Percentiles rank a stretch among this genome's conserved stretches.
phyloP scores from a whole-genome alignment of 192 early-diverging fungal species.

The Neocallimastix lanati region DNA sequence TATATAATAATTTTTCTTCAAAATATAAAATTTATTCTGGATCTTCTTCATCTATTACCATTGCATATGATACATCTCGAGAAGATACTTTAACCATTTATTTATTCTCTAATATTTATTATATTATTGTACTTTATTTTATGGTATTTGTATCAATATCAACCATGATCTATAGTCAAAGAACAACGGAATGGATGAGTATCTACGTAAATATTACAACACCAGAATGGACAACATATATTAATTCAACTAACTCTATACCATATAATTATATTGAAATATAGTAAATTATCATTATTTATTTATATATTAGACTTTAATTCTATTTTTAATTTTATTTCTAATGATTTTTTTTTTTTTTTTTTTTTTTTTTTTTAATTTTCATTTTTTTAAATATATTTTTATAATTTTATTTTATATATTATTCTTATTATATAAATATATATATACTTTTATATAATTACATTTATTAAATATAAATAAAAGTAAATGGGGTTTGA shows the following conservation, averaged over 20 bases:
- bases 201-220: not conserved
- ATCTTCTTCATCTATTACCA: not conserved
- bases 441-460: too few species aligned
- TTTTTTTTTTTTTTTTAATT: too few species aligned
- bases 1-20: not conserved
- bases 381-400: too few species aligned
- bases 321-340: too few species aligned
- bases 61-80: not conserved
- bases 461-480: too few species aligned
- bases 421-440: too few species aligned
- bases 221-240: not conserved
- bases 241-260: not conserved
- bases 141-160: not conserved
- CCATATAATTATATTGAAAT: not conserved
- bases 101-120: not conserved
- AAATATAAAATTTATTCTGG: not conserved
- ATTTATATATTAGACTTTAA: not conserved
- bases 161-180: not conserved
- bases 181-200: not conserved
- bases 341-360: too few species aligned
- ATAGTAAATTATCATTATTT: not conserved
- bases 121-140: not conserved
- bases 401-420: too few species aligned
- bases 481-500: not conserved
- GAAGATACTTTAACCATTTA: not conserved